Conservation (phyloP, 2,329 filamentous ascomycete species). For the Calonectria fujianensis region DNA sequence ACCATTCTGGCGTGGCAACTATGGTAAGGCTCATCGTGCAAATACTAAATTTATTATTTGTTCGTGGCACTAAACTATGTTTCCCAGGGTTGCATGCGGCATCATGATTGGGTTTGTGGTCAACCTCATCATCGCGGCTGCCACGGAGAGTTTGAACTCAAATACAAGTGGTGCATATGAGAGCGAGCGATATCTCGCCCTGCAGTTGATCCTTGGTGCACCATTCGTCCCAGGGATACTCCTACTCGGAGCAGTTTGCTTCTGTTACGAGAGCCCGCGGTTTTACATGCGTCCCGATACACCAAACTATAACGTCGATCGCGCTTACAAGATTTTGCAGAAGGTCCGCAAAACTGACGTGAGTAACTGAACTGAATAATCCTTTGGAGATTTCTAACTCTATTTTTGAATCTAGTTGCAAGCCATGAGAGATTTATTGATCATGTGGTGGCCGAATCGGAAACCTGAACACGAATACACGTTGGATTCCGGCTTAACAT, state of each 20-base stretch:
- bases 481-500: neutral
- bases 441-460: constrained; percentile 15
- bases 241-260: constrained; percentile 59
- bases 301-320: constrained; percentile 58
- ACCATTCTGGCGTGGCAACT: constrained; percentile 69
- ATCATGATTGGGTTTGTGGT: constrained; percentile 53
- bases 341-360: constrained; percentile 57
- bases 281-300: constrained; percentile 61
- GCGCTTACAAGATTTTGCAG: constrained; percentile 59
- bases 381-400: neutral
- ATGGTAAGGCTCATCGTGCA: constrained; percentile 58
- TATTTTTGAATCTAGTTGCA: neutral
- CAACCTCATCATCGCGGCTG: constrained; percentile 46
- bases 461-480: neutral
- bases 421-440: constrained; percentile 6
- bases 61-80: constrained; percentile 48
- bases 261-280: constrained; percentile 64
- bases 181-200: constrained; percentile 26
- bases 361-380: neutral
- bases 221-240: constrained; percentile 60
- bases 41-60: constrained; percentile 51
- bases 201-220: constrained; percentile 60
- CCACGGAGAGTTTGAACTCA: constrained; percentile 29
- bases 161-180: neutral
- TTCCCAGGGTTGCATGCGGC: constrained; percentile 49